Base-by-base conservation (phyloP, 2,329 filamentous ascomycete species). In the Venturia oleaginea region DNA sequence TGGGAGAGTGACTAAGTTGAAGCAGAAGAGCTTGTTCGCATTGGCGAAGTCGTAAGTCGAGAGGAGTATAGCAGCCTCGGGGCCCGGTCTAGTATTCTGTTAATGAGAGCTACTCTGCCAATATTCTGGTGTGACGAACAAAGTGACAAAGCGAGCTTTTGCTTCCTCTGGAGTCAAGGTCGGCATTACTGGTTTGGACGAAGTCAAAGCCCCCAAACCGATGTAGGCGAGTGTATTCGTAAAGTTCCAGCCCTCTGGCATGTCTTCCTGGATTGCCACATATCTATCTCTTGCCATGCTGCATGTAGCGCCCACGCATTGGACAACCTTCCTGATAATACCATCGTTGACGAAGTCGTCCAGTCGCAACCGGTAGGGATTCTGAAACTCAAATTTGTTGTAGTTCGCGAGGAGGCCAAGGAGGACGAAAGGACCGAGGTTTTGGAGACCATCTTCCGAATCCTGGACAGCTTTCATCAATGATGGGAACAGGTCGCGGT, bases 381-480 rank as follows among this genome's bases (percentile, higher is more conserved):
- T 99, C 73, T 96, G 92, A 65, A 95, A 93, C 76, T 99, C 94
- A 72, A 99, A 99, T 75, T 97, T 99, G 83, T 99, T 97, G 82
- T 97, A 97, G 77, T 97, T 99, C 68, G 91, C 90, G 63, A 99
- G 80, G 4, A 97, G 81, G 15, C 93, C 93, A 24, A 97, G 81
- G 11, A 97, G 83, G 17, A 88, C 85, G 69, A 97, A 92, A 0
- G 93, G 89, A 65, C 90, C 84, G 54, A 91, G 62, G 63, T 83
- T 65, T 84, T 85, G 70, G 83, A 81, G 22, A 81, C 78, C 40
- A 30, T 83, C 81, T 66, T 91, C 86, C 55, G 87, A 84, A 68
- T 96, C 91, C 78, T 94, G 89, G 66, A 95, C 85, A 61, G 94
- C 91, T 85, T 95, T 97, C 86, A 97, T 96, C 63, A 97, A 83